phyloP scores from a whole-genome alignment of 164 flowering plant genomes.

The Umbilicus rupestris region DNA sequence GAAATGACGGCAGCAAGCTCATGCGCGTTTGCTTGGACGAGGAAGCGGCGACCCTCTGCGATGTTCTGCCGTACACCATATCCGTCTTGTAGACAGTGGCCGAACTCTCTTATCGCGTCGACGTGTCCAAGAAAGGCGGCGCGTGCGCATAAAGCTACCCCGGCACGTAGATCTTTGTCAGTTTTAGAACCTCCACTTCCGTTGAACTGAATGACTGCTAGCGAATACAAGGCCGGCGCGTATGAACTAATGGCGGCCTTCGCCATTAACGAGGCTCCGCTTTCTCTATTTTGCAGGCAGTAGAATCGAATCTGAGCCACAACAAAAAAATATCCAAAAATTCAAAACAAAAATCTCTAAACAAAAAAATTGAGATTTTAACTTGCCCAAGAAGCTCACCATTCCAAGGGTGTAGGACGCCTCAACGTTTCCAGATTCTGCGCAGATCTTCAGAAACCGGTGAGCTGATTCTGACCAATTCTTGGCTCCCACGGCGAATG shows the following conservation, averaged over 20 bases:
- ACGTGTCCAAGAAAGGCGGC: constrained; percentile 8
- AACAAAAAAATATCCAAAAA: background rate
- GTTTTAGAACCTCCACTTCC: constrained; percentile 64
- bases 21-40: constrained; percentile 10
- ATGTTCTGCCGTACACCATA: constrained; percentile 8
- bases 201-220: constrained; percentile 83
- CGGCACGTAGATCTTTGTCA: constrained; percentile 62
- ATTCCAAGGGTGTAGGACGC: constrained; percentile 32
- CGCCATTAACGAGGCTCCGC: constrained; percentile 70
- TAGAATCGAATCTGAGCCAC: constrained; percentile 75
- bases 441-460: constrained; percentile 25
- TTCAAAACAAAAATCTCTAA: background rate
- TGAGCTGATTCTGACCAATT: constrained; percentile 31
- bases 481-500: constrained; percentile 20
- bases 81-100: constrained; percentile 8
- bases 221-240: constrained; percentile 58
- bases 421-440: constrained; percentile 25
- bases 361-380: no score
- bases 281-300: constrained; percentile 43
- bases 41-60: background rate
- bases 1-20: background rate
- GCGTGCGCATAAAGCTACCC: constrained; percentile 22
- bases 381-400: no score
- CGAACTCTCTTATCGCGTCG: constrained; percentile 6
- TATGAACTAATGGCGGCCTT: constrained; percentile 24